A percentile compares a stretch with the other conserved stretches of the same genome.
phyloP scores from a whole-genome alignment of 2,329 filamentous ascomycete genomes.

The Pestalotiopsis sp. region DNA sequence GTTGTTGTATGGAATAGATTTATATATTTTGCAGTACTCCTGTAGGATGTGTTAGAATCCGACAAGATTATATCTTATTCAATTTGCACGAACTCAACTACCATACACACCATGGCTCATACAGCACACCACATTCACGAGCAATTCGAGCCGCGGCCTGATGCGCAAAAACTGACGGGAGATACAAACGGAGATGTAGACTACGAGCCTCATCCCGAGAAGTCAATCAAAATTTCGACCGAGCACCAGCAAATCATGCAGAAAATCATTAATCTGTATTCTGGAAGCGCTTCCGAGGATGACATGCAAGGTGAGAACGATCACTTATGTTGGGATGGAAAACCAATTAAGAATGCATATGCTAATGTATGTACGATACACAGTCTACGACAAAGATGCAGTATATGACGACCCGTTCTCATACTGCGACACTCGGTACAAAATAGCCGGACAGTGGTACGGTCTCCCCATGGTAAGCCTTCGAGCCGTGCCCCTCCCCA shows the following conservation, averaged over 20 bases:
- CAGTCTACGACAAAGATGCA: constrained; percentile 45
- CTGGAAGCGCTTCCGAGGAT: constrained; percentile 46
- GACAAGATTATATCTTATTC: neutral
- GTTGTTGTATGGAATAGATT: neutral
- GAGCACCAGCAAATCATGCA: constrained; percentile 42
- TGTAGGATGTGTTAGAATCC: neutral
- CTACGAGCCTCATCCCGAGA: constrained; percentile 41
- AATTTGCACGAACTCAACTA: neutral
- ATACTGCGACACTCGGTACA: constrained; percentile 46
- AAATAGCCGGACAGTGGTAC: constrained; percentile 55
- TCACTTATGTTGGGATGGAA: neutral
- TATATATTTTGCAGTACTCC: too few species aligned
- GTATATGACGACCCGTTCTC: constrained; percentile 51
- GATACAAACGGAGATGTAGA: constrained; percentile 32
- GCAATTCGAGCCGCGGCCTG: constrained; percentile 18
- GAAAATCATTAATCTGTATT: constrained; percentile 46
- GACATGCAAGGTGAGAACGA: constrained; percentile 39
- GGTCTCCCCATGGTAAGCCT: constrained; percentile 38
- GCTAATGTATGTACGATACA: neutral
- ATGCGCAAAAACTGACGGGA: constrained; percentile 13
- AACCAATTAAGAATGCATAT: too few species aligned
- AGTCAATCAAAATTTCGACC: constrained; percentile 32
- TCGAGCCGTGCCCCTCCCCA: neutral
- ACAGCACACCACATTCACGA: neutral
- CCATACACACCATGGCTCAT: neutral